Base-by-base conservation (phyloP, 768 basidiomycete species). In the Sarcodon sp. region DNA sequence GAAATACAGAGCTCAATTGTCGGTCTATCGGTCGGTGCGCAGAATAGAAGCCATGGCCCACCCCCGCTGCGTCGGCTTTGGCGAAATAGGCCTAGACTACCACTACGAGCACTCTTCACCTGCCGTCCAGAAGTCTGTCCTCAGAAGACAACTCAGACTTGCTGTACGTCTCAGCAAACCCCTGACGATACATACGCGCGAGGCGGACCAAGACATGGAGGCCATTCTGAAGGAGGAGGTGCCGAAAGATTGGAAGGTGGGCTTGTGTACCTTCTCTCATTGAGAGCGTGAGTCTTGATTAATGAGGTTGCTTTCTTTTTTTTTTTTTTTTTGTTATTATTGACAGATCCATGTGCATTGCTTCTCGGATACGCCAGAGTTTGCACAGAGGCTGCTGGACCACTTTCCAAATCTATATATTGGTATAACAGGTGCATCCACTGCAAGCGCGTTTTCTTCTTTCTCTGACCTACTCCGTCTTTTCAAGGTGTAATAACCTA, bases 71-170 rank as follows among this genome's bases (percentile, higher is more conserved):
- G 87, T 91, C 6, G 86, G 87, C 3, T 85, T 83, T 80, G 89
- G 89, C 0, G 89, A 93, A 57, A 90, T 90, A 48, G 87, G 89
- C 0, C 72, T 88, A 10, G 88, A 91, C 52, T 89, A 87, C 55
- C 85, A 89, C 60, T 87, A 90, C 61, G 77, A 86, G 62, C 72
- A 78, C 52, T 85, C 86, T 0, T 84, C 87, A 0, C 76, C 81
- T 8, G 71, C 75, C 0, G 55, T 80, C 1, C 89, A 92, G 56
- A 78, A 72, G 47, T 64, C 64, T 0, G 77, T 88, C 9, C 80
- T 92, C 45, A 60, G 64, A 1, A 68, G 81, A 7, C 89, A 92
- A 60, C 72, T 91, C 6, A 67, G 68, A 12, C 73, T 72, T 1
- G 87, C 88, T 0, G 73, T 91, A 5, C 62, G 66, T 13, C 69